Evolutionary conservation across 2,329 filamentous ascomycete genomes (phyloP), one percentile per base, ranked within the genome.

Genomic region (Pseudocercospora pini-densiflorae): DNA sequence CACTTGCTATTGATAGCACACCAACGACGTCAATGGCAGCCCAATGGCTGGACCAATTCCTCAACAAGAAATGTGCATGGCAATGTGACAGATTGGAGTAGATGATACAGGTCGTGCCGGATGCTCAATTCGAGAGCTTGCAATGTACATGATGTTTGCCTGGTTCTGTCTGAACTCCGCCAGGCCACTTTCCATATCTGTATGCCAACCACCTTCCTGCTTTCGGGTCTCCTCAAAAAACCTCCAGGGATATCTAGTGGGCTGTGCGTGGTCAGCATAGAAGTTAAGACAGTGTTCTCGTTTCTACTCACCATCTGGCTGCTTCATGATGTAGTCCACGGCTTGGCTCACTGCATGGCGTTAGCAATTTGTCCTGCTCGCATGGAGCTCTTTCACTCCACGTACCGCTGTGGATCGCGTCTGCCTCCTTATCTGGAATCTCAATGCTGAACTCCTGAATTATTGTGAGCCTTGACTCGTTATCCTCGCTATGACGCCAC

Each of bases 371-470:
- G 21, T 24, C 33, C 19, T 36, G n/a, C 12, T 12, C 19, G 10
- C 16, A 9, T 33, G 49, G 16, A 24, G 21, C 14, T 36, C 14
- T 19, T 63, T 19, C 23, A 3, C 31, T 53, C n/a, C 43, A 63
- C 92, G 75, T 91, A 97, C 93, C 90, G 78, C 93, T 97, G 88
- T 95, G 93, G 81, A 97, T 97, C 72, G 87, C 86, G 81, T 97
- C 94, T 73, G 94, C 94, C 79, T 97, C 93, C 88, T 97, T 97
- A 85, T 97, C 94, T 75, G 94, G 94, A 77, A 97, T 97, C 88
- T 97, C 94, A 81, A 97, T 95, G 90, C 93, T 90, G 83, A 91
- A 91, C 78, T 91, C 89, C 88, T 90, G 75, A 76, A 47, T 5
- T 7, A 10, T n/a, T 68, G 69, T 78, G 61, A 78, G 72, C 59